Percentiles rank a stretch among this genome's conserved stretches.
phyloP scores from a whole-genome alignment of 495 filamentous ascomycete species.

The Neurospora hispaniola region DNA sequence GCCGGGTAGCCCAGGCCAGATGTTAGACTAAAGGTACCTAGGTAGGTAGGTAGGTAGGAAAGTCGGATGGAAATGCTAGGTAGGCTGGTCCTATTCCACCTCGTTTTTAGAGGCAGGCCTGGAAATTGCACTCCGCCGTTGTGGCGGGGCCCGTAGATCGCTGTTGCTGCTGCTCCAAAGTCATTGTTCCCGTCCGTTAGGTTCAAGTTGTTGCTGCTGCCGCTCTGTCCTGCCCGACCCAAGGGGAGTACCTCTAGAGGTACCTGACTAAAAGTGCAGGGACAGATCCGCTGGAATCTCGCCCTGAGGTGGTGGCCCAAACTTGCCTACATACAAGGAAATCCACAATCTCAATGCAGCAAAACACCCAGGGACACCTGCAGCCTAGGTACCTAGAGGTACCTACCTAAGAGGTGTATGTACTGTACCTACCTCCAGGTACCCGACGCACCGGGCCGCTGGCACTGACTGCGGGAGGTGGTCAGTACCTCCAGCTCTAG shows the following conservation, averaged over 20 bases:
- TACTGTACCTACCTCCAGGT: too few species aligned
- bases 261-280: too few species aligned
- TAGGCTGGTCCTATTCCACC: not conserved
- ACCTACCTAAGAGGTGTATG: too few species aligned
- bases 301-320: too few species aligned
- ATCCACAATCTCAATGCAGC: too few species aligned
- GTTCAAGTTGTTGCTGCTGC: not conserved
- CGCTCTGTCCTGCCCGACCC: not conserved
- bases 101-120: constrained; percentile 4
- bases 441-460: not conserved
- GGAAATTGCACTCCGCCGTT: constrained; percentile 24
- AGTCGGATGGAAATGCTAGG: not conserved
- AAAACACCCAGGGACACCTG: too few species aligned
- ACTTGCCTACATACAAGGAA: too few species aligned
- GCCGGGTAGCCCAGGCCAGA: not conserved
- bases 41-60: too few species aligned
- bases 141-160: constrained; percentile 24
- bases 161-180: constrained; percentile 4
- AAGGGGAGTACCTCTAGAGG: too few species aligned
- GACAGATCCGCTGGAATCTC: too few species aligned
- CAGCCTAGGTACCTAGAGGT: too few species aligned
- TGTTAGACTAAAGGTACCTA: not conserved
- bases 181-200: not conserved
- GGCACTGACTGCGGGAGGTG: not conserved
- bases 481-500: too few species aligned